These are phyloP conservation scores for Paecilomyces sp. DNA, from an alignment of 2,329 filamentous ascomycete genomes.

Conservation along the genomic window DNA sequence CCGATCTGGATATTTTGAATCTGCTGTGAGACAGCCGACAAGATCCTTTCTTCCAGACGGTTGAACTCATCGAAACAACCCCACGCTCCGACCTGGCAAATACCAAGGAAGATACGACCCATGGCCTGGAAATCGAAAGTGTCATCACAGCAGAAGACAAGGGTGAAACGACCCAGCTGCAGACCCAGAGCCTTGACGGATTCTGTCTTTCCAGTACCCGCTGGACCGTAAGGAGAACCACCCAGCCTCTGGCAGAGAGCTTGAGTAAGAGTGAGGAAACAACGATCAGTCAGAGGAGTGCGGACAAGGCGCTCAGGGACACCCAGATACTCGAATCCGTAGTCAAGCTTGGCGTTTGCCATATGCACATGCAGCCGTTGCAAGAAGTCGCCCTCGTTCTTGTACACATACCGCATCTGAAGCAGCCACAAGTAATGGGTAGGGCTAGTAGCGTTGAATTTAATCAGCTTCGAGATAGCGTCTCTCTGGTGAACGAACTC, in stretches of 20 bases:
- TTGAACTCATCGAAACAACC: slow-evolving; percentile 99
- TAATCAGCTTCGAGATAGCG: slow-evolving; percentile 77
- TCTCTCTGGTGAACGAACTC: slow-evolving; percentile 98
- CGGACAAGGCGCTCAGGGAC: slow-evolving; percentile 93
- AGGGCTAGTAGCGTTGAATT: slow-evolving; percentile 64
- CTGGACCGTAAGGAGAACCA: slow-evolving; percentile 93
- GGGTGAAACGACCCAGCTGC: slow-evolving; percentile 91
- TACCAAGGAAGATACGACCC: slow-evolving; percentile 98
- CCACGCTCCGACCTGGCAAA: slow-evolving; percentile 98
- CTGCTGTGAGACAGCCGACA: slow-evolving; percentile 97
- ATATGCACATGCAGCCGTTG: slow-evolving; percentile 86
- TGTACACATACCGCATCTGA: slow-evolving; percentile 95
- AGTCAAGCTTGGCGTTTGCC: slow-evolving; percentile 91
- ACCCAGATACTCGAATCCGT: slow-evolving; percentile 96
- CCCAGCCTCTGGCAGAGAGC: slow-evolving; percentile 90
- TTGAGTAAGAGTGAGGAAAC: slow-evolving; percentile 95
- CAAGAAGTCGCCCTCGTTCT: slow-evolving; percentile 69
- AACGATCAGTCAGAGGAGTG: slow-evolving; percentile 94
- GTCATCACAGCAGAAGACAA: slow-evolving; percentile 99
- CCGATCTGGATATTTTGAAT: slow-evolving; percentile 99
- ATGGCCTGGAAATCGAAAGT: slow-evolving; percentile 99
- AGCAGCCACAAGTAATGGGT: slow-evolving; percentile 88
- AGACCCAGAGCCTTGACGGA: slow-evolving; percentile 97
- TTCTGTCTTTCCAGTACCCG: slow-evolving; percentile 97
- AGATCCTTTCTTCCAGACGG: slow-evolving; percentile 91